Conservation (phyloP, 2,329 filamentous ascomycete genomes). For the Fusarium ambrosium region DNA sequence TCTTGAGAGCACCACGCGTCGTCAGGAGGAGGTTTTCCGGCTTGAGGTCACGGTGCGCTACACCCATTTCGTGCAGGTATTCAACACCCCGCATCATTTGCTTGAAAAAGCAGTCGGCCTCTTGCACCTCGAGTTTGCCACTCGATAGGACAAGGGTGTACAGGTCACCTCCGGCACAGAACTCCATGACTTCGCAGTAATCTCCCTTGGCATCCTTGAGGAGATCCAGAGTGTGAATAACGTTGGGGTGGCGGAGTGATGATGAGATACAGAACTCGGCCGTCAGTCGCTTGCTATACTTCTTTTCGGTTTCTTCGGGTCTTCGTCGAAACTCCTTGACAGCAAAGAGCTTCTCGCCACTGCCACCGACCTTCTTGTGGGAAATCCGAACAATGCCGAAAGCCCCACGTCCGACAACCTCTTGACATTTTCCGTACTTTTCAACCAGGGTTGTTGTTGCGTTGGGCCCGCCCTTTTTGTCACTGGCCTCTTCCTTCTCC, state of each 20-base stretch:
- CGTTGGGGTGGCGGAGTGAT: conserved; percentile 94
- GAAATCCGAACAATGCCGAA: conserved; percentile 98
- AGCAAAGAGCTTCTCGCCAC: conserved; percentile 90
- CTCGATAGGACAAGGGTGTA: conserved; percentile 94
- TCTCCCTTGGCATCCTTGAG: conserved; percentile 96
- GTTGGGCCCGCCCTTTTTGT: conserved; percentile 83
- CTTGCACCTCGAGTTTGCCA: conserved; percentile 89
- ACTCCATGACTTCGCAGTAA: conserved; percentile 99
- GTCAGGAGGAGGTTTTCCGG: conserved; percentile 96
- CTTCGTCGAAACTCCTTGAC: conserved; percentile 98
- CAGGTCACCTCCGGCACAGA: conserved; percentile 94
- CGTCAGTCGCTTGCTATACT: conserved; percentile 96
- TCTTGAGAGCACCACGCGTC: conserved; percentile 92
- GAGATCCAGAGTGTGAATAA: conserved; percentile 96
- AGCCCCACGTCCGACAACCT: conserved; percentile 93
- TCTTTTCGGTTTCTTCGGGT: conserved; percentile 94
- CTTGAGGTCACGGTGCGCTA: conserved; percentile 96
- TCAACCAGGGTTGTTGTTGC: conserved; percentile 83
- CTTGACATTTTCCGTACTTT: conserved; percentile 98
- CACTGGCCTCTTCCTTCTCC: conserved; percentile 87
- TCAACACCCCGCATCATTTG: conserved; percentile 99
- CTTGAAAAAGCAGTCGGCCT: conserved; percentile 99
- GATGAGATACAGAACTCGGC: conserved; percentile 99
- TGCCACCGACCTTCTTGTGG: conserved; percentile 90
- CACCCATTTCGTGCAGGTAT: conserved; percentile 99